Evolutionary conservation across 805 yeast species (phyloP).

Genomic region (Lipomyces mesembrius): DNA sequence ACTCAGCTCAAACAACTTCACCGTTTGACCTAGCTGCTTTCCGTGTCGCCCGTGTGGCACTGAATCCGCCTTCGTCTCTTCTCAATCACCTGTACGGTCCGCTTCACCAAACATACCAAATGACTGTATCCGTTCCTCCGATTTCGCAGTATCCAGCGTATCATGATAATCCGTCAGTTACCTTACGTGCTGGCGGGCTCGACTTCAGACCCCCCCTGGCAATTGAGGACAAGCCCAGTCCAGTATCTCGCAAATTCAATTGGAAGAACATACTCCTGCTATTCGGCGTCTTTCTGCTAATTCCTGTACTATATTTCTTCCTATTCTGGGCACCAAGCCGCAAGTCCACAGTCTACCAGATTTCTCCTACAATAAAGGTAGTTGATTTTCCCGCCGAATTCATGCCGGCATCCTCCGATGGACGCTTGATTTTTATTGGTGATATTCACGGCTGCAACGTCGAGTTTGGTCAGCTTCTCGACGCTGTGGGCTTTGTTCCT

Average conservation of each 20-base stretch:
- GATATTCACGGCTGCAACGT: constrained; percentile 83
- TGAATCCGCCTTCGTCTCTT: too few relatives aligned
- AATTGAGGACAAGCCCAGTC: constrained; percentile 2
- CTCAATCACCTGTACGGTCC: background rate
- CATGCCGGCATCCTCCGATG: constrained; percentile 17
- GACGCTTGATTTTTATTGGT: constrained; percentile 70
- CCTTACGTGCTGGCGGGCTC: background rate
- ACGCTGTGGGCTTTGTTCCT: constrained; percentile 54
- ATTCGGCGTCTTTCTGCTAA: background rate
- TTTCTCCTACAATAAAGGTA: constrained; percentile 33
- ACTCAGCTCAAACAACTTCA: too few relatives aligned
- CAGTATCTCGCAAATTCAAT: background rate
- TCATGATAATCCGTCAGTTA: background rate
- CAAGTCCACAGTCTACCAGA: constrained; percentile 14
- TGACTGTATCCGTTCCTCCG: background rate
- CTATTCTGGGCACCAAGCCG: constrained; percentile 24
- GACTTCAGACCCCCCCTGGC: background rate
- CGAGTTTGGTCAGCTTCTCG: constrained; percentile 59
- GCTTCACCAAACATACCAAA: background rate
- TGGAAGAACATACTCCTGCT: background rate
- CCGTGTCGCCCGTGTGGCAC: too few relatives aligned
- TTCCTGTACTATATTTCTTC: constrained; percentile 24
- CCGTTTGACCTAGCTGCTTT: too few relatives aligned
- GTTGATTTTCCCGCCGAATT: constrained; percentile 27
- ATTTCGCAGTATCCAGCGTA: background rate